A percentile compares a stretch with the other conserved stretches of the same genome.
Conservation (phyloP, 2,329 filamentous ascomycete species). For the Microcera coccophila region DNA sequence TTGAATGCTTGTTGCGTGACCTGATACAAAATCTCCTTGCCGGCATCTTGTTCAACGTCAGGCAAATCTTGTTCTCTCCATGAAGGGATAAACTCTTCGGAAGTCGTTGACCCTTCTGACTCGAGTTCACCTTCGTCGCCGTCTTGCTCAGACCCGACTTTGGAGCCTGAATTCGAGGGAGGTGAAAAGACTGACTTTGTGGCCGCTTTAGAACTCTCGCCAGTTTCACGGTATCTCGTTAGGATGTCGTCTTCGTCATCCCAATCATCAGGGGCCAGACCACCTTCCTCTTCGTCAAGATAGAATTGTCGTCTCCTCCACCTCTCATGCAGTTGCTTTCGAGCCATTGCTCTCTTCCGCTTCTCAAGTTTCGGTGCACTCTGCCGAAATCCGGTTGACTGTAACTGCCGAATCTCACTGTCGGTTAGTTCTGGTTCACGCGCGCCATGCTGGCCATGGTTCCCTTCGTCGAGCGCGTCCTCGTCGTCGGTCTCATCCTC, state of each 20-base stretch:
- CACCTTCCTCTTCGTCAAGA: slow-evolving; percentile 79
- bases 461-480: slow-evolving; percentile 27
- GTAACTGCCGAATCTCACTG: slow-evolving; percentile 39
- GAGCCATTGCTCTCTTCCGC: slow-evolving; percentile 41
- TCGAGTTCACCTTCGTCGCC: slow-evolving; percentile 64
- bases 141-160: slow-evolving; percentile 73
- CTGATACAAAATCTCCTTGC: slow-evolving; percentile 85
- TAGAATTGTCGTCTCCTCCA: slow-evolving; percentile 79
- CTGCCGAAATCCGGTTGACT: slow-evolving; percentile 34
- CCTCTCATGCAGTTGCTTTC: slow-evolving; percentile 60
- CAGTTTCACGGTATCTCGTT: slow-evolving; percentile 30
- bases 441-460: too few species aligned
- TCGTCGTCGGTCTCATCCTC: slow-evolving; percentile 26
- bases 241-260: slow-evolving; percentile 57
- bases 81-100: slow-evolving; percentile 65
- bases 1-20: slow-evolving; percentile 89
- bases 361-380: slow-evolving; percentile 38
- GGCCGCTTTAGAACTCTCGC: slow-evolving; percentile 43
- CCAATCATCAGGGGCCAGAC: slow-evolving; percentile 60
- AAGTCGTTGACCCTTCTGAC: slow-evolving; percentile 69
- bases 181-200: slow-evolving; percentile 51
- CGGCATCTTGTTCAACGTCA: slow-evolving; percentile 75
- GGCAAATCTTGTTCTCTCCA: slow-evolving; percentile 78
- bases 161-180: slow-evolving; percentile 71
- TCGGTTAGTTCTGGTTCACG: too few species aligned